A percentile compares a stretch with the other conserved stretches of the same genome.
These are phyloP conservation scores for Trifolium subterraneum DNA, from an alignment of 306 rosid species.

Conservation along the genomic window DNA sequence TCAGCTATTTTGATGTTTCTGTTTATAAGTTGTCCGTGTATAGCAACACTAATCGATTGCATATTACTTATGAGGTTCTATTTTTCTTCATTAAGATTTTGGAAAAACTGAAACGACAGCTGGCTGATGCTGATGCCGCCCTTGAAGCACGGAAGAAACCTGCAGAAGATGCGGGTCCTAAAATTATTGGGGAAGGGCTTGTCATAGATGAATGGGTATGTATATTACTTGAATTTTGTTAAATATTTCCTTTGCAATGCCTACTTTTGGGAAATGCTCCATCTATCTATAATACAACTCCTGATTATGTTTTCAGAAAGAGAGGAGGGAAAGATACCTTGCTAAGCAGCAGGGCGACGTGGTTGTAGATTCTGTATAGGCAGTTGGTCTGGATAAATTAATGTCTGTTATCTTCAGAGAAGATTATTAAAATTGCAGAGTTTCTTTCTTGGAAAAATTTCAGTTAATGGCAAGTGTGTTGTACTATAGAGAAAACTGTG, in stretches of 20 bases:
- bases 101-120: slow-evolving; percentile 80
- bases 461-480: slow-evolving; percentile 40
- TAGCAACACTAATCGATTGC: neutral
- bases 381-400: slow-evolving; percentile 28
- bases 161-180: slow-evolving; percentile 77
- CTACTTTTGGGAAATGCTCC: slow-evolving; percentile 4
- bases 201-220: slow-evolving; percentile 97
- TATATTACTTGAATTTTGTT: slow-evolving; percentile 17
- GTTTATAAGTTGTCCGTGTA: neutral
- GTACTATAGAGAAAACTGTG: slow-evolving; percentile 38
- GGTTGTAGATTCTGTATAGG: slow-evolving; percentile 71
- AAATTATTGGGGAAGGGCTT: slow-evolving; percentile 87
- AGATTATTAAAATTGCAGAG: slow-evolving; percentile 31
- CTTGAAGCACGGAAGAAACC: slow-evolving; percentile 83
- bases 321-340: slow-evolving; percentile 95
- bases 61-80: neutral
- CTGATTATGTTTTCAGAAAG: slow-evolving; percentile 63
- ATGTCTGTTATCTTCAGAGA: slow-evolving; percentile 34
- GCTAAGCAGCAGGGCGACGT: slow-evolving; percentile 88
- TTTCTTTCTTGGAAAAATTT: slow-evolving; percentile 26
- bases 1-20: slow-evolving; percentile 12
- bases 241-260: neutral
- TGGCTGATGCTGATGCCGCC: slow-evolving; percentile 87
- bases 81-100: slow-evolving; percentile 52
- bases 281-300: slow-evolving; percentile 20